Conservation (phyloP, 192 early-diverging fungal species). For the Phycomyces nitens region DNA sequence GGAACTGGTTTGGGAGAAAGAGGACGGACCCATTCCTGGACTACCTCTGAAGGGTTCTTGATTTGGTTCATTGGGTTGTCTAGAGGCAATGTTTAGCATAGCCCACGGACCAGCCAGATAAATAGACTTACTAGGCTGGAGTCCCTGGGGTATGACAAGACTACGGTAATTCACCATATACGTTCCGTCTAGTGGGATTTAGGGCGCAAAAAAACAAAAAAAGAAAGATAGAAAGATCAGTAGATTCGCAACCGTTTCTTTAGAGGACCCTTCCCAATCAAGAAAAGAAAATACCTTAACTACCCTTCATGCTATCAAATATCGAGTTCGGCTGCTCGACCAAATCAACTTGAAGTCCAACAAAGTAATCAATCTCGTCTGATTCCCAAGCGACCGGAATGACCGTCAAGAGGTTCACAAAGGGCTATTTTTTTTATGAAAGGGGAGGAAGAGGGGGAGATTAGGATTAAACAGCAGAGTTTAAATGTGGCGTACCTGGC, state of each 20-base stretch:
- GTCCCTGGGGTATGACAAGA: constrained; percentile 30
- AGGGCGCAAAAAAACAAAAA: neutral
- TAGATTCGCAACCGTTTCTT: constrained; percentile 3
- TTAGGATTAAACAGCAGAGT: too few species aligned
- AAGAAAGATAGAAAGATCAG: neutral
- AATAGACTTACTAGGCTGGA: constrained; percentile 24
- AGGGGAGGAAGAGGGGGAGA: too few species aligned
- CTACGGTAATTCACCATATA: constrained; percentile 53
- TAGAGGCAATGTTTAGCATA: too few species aligned
- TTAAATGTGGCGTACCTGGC: constrained; percentile 40
- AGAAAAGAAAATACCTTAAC: constrained; percentile 22
- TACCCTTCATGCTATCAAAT: constrained; percentile 53
- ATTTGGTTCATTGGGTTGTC: neutral
- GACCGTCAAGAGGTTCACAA: constrained; percentile 66
- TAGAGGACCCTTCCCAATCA: neutral
- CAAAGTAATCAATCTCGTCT: constrained; percentile 57
- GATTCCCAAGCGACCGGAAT: constrained; percentile 51
- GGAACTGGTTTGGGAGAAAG: constrained; percentile 14
- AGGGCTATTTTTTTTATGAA: constrained; percentile 35
- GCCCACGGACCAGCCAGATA: too few species aligned
- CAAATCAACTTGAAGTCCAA: constrained; percentile 67
- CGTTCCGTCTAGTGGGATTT: constrained; percentile 47
- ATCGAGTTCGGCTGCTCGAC: constrained; percentile 70
- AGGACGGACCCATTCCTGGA: constrained; percentile 17
- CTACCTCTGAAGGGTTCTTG: neutral